These are phyloP conservation scores for Coccomyxa subellipsoidea DNA, from an alignment of 163 green algal species.

Conservation along the genomic window DNA sequence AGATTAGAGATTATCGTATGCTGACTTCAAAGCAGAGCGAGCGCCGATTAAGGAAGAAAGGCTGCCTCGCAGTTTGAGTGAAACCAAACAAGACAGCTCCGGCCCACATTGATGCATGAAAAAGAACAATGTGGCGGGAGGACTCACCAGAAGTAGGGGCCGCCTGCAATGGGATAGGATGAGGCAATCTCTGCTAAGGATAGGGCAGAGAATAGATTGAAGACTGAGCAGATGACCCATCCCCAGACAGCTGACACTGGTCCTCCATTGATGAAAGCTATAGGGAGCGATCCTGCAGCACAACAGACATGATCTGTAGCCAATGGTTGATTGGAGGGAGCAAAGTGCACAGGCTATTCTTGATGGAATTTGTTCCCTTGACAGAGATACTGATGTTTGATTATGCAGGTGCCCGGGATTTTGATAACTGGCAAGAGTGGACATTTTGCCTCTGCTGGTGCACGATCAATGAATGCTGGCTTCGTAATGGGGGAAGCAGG, in stretches of 20 bases:
- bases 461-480: too few relatives aligned
- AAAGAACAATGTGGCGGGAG: not conserved
- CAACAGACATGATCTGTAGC: not conserved
- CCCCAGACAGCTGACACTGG: constrained; percentile 1
- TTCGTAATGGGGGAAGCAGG: too few relatives aligned
- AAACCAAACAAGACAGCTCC: not conserved
- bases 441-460: too few relatives aligned
- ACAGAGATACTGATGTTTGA: too few relatives aligned
- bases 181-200: not conserved
- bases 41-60: too few relatives aligned
- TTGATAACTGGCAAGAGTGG: too few relatives aligned
- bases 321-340: not conserved
- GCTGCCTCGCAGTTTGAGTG: not conserved
- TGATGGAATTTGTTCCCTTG: too few relatives aligned
- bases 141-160: not conserved
- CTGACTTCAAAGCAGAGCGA: too few relatives aligned
- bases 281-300: not conserved
- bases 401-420: too few relatives aligned
- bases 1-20: too few relatives aligned
- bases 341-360: too few relatives aligned
- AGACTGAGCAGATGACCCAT: not conserved
- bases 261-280: not conserved
- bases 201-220: not conserved
- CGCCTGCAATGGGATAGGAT: not conserved
- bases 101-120: not conserved